Evolutionary conservation across 805 yeast species (phyloP).

Genomic region (Hanseniaspora vineae): DNA sequence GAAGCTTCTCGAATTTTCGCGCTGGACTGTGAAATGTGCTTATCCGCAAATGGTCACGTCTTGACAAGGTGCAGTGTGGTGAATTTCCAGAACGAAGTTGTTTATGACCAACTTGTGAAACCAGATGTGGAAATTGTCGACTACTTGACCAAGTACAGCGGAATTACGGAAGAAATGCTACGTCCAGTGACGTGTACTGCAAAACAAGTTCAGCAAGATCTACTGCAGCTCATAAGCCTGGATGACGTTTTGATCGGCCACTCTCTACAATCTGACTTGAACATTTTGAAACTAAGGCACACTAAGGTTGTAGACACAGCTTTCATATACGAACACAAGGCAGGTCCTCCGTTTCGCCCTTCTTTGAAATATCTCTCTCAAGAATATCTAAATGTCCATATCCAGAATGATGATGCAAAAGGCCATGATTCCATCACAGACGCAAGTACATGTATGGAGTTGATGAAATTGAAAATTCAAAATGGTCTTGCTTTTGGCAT

Average conservation of each 20-base stretch:
- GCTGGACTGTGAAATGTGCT: conserved; percentile 91
- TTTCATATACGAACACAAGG: conserved; percentile 58
- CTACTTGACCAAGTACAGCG: conserved; percentile 75
- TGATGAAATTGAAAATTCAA: conserved; percentile 53
- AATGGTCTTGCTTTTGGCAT: conserved; percentile 60
- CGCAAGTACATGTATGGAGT: conserved; percentile 64
- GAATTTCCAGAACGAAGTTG: conserved; percentile 43
- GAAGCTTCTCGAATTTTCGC: conserved; percentile 59
- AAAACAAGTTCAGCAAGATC: conserved; percentile 49
- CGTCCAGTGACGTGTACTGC: conserved; percentile 49
- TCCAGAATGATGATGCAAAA: conserved; percentile 46
- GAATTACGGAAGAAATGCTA: conserved; percentile 65
- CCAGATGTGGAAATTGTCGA: conserved; percentile 67
- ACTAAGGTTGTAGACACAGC: conserved; percentile 73
- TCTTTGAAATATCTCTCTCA: conserved; percentile 60
- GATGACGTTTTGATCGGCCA: conserved; percentile 76
- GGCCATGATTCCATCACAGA: conserved; percentile 90
- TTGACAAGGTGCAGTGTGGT: conserved; percentile 69
- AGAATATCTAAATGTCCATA: conserved; percentile 38
- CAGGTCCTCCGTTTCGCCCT: conserved; percentile 75
- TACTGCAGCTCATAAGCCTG: conserved; percentile 36
- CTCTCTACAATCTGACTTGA: conserved; percentile 73
- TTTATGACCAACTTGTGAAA: conserved; percentile 64
- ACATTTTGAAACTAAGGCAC: conserved; percentile 59
- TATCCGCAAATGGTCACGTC: conserved; percentile 45